Evolutionary conservation across 257 asterid species (phyloP).

Genomic region (Solanum raphanifolium): DNA sequence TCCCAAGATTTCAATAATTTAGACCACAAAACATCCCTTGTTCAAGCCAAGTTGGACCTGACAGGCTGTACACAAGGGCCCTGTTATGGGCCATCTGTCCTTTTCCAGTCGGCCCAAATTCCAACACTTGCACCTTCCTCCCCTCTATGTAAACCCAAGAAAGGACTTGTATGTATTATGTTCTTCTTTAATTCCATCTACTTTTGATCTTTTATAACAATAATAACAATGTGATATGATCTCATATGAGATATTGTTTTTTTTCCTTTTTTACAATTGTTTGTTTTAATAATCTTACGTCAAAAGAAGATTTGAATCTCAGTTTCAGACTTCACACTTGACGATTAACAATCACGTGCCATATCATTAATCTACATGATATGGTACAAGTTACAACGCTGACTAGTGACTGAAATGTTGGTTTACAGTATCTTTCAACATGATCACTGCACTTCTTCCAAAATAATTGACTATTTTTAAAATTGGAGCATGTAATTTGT

Average conservation of each 20-base stretch:
- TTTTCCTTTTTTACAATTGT: not conserved
- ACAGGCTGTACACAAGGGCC: conserved; percentile 4
- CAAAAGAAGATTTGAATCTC: not conserved
- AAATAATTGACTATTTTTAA: not conserved
- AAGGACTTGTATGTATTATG: not conserved
- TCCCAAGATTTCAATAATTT: not conserved
- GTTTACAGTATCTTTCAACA: not conserved
- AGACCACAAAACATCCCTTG: not conserved
- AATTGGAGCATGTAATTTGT: not conserved
- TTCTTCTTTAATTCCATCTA: not conserved
- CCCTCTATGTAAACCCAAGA: not conserved
- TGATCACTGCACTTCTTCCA: not conserved
- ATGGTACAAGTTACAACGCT: not conserved
- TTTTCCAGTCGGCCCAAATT: conserved; percentile 1
- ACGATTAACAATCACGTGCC: not conserved
- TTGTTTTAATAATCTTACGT: not conserved
- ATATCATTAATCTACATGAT: not conserved
- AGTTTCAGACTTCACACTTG: not conserved
- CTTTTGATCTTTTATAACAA: not conserved
- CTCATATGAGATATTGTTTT: not conserved
- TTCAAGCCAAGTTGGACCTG: not conserved
- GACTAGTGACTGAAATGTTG: not conserved
- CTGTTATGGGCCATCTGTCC: conserved; percentile 1
- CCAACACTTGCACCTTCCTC: not conserved
- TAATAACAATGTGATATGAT: not conserved